phyloP scores from a whole-genome alignment of 2,329 filamentous ascomycete genomes.

The Neofusicoccum sp. region DNA sequence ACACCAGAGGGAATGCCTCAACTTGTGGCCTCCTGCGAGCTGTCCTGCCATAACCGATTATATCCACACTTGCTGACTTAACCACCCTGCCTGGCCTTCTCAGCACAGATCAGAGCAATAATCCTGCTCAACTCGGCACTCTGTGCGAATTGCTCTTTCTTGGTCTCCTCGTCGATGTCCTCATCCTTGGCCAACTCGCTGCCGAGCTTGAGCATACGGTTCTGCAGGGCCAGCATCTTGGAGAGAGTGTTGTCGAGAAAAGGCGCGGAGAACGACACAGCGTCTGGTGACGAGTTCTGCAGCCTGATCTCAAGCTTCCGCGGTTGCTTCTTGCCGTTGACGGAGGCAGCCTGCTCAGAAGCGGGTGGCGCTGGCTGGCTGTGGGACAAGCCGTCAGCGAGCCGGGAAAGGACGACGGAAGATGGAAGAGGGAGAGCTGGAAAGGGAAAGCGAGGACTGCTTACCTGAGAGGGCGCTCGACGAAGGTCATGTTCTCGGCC shows the following conservation, averaged over 20 bases:
- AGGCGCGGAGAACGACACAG: conserved; percentile 53
- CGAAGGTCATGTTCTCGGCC: conserved; percentile 56
- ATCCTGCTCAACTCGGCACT: conserved; percentile 52
- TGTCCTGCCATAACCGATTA: neutral
- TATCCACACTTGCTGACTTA: conserved; percentile 15
- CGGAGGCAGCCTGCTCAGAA: conserved; percentile 25
- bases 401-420: neutral
- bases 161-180: conserved; percentile 46
- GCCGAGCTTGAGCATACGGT: conserved; percentile 53
- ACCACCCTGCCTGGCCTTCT: conserved; percentile 54
- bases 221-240: conserved; percentile 53
- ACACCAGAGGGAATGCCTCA: neutral
- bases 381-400: neutral
- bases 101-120: conserved; percentile 55
- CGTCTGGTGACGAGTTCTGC: conserved; percentile 39
- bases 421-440: neutral
- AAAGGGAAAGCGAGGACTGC: neutral
- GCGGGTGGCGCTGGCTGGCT: conserved; percentile 27
- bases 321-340: conserved; percentile 45
- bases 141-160: conserved; percentile 55
- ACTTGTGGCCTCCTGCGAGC: neutral
- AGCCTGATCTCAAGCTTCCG: conserved; percentile 55
- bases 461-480: conserved; percentile 39
- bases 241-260: conserved; percentile 57
- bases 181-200: conserved; percentile 43